Percentiles rank a stretch among this genome's conserved stretches.
Conservation (phyloP, 2,329 filamentous ascomycete species). For the Pseudogymnoascus sp. region DNA sequence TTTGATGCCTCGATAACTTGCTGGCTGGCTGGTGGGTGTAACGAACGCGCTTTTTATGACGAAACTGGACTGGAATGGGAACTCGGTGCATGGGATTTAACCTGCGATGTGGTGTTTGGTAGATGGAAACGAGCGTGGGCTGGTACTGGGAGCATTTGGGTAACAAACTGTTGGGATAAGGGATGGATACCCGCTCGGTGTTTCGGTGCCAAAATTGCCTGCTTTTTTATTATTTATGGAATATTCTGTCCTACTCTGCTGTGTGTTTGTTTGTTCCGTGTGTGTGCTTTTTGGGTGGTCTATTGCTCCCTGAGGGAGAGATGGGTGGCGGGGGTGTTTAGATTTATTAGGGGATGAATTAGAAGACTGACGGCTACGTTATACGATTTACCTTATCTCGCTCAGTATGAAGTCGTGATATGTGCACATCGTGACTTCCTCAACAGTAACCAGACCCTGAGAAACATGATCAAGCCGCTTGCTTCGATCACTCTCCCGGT, state of each 20-base stretch:
- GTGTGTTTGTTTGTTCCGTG: background rate
- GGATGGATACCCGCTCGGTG: slow-evolving; percentile 1
- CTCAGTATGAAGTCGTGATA: background rate
- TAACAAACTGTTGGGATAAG: background rate
- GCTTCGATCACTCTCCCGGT: background rate
- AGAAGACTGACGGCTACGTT: background rate
- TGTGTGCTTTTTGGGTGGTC: background rate
- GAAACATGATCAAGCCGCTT: background rate
- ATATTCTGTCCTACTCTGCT: background rate
- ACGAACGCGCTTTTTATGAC: background rate
- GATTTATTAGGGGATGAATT: background rate
- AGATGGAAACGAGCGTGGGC: background rate
- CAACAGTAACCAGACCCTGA: background rate
- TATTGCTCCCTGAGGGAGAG: background rate
- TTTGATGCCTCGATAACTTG: too few species aligned
- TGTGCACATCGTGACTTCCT: background rate
- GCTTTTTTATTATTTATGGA: background rate
- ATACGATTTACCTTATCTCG: background rate
- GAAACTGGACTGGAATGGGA: background rate
- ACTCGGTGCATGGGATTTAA: background rate
- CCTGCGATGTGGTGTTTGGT: background rate
- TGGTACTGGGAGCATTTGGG: background rate
- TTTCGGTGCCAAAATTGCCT: background rate
- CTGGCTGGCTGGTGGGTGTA: background rate
- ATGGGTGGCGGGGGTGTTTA: background rate